These are phyloP conservation scores for Phyllostachys edulis DNA, from an alignment of 176 grass and related monocot genomes.

Conservation along the genomic window DNA sequence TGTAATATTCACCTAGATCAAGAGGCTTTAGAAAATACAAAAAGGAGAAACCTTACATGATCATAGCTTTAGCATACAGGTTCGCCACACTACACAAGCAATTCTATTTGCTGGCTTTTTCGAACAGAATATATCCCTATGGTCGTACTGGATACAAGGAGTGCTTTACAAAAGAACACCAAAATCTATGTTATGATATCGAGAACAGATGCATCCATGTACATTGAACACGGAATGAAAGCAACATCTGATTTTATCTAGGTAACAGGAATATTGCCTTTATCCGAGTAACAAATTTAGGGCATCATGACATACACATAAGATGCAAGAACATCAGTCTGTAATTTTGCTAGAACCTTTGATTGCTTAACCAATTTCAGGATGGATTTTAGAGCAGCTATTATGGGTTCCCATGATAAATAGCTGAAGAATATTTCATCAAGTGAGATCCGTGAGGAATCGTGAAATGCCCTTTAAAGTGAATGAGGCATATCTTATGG, in stretches of 20 bases:
- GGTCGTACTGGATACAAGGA: not conserved
- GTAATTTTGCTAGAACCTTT: not conserved
- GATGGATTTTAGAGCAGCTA: not conserved
- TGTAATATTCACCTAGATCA: not conserved
- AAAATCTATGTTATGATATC: not conserved
- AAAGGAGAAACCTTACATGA: not conserved
- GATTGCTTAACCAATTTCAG: not conserved
- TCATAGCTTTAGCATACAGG: conserved; percentile 12
- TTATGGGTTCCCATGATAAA: not conserved
- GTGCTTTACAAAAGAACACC: conserved; percentile 21
- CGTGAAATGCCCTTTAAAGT: not conserved
- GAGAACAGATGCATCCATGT: conserved; percentile 1
- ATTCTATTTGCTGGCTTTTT: conserved; percentile 4
- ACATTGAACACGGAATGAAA: not conserved
- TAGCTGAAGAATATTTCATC: not conserved
- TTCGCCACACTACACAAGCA: conserved; percentile 18
- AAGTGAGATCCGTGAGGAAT: not conserved
- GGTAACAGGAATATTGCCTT: conserved; percentile 2
- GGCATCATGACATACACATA: not conserved
- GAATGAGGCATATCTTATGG: not conserved
- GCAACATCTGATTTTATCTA: not conserved
- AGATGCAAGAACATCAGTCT: not conserved
- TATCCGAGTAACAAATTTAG: not conserved
- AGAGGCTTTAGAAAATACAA: conserved; percentile 21
- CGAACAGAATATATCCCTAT: conserved; percentile 20